These are phyloP conservation scores for Ceratobasidium sp. DNA, from an alignment of 1,284 basidiomycete genomes.

Conservation along the genomic window DNA sequence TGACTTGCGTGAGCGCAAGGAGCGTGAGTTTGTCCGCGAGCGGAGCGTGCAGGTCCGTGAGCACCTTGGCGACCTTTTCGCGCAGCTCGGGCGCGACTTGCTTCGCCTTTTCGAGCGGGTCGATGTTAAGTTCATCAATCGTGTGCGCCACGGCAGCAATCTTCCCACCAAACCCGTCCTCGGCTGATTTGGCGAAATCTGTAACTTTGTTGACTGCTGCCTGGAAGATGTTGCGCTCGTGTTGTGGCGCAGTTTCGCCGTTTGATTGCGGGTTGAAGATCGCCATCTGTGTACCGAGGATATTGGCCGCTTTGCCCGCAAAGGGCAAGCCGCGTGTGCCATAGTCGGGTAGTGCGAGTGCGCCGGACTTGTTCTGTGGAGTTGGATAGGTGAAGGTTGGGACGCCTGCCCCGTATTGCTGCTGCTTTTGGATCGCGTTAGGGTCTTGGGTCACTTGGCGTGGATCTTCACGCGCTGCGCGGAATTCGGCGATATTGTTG, in stretches of 20 bases:
- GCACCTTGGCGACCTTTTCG: constrained; percentile 44
- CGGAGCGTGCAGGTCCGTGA: constrained; percentile 41
- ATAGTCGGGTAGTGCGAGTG: constrained; percentile 43
- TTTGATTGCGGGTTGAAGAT: constrained; percentile 24
- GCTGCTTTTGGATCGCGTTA: constrained; percentile 19
- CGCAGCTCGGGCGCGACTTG: constrained; percentile 43
- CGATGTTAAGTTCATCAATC: constrained; percentile 71
- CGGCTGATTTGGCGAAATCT: constrained; percentile 42
- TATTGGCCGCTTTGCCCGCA: constrained; percentile 32
- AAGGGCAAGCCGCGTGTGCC: constrained; percentile 46
- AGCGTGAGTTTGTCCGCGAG: constrained; percentile 44
- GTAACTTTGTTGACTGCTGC: constrained; percentile 45
- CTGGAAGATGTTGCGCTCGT: constrained; percentile 43
- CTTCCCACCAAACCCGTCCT: constrained; percentile 26
- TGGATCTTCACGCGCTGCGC: constrained; percentile 39
- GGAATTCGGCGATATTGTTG: constrained; percentile 45
- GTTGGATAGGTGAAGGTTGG: constrained; percentile 44
- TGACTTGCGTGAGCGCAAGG: constrained; percentile 44
- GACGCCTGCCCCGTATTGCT: constrained; percentile 43
- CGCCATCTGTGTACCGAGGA: constrained; percentile 33
- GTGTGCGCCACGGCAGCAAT: constrained; percentile 37
- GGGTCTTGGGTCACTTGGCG: constrained; percentile 9
- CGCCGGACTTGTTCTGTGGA: constrained; percentile 25
- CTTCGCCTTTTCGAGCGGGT: constrained; percentile 72
- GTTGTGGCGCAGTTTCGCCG: constrained; percentile 35